Percentiles rank a stretch among this genome's conserved stretches.
Evolutionary conservation across 2,329 filamentous ascomycete species (phyloP).

Genomic region (Trichoderma endophyticum): DNA sequence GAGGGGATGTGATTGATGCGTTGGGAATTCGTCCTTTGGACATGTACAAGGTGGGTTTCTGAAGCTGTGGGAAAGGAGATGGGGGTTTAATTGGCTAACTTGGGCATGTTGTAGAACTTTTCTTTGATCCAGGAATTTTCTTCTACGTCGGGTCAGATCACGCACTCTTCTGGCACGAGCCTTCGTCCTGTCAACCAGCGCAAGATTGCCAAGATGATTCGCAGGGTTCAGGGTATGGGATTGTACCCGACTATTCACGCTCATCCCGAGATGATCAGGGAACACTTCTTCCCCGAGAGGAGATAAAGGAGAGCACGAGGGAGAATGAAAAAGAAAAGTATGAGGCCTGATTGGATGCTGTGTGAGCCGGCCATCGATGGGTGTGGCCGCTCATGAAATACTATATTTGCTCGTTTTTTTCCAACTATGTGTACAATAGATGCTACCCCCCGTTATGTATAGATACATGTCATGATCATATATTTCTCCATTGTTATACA

Average conservation of each 20-base stretch:
- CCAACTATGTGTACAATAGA: constrained; percentile 35
- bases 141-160: constrained; percentile 80
- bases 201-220: constrained; percentile 87
- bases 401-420: not conserved
- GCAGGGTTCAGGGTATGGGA: constrained; percentile 83
- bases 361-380: not conserved
- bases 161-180: constrained; percentile 70
- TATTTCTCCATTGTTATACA: constrained; percentile 31
- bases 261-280: constrained; percentile 75
- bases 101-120: constrained; percentile 66
- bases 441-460: constrained; percentile 32
- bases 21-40: constrained; percentile 76
- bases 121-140: constrained; percentile 87
- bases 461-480: constrained; percentile 30
- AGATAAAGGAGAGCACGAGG: not conserved
- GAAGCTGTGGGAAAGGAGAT: not conserved
- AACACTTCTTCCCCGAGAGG: constrained; percentile 32
- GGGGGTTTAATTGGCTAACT: not conserved
- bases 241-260: constrained; percentile 87
- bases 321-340: not conserved
- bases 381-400: not conserved
- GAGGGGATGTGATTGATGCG: constrained; percentile 72
- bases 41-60: constrained; percentile 71
- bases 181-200: constrained; percentile 87
- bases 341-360: not conserved